phyloP scores from a whole-genome alignment of 2,329 filamentous ascomycete species.

The Rhinocladiella similis region DNA sequence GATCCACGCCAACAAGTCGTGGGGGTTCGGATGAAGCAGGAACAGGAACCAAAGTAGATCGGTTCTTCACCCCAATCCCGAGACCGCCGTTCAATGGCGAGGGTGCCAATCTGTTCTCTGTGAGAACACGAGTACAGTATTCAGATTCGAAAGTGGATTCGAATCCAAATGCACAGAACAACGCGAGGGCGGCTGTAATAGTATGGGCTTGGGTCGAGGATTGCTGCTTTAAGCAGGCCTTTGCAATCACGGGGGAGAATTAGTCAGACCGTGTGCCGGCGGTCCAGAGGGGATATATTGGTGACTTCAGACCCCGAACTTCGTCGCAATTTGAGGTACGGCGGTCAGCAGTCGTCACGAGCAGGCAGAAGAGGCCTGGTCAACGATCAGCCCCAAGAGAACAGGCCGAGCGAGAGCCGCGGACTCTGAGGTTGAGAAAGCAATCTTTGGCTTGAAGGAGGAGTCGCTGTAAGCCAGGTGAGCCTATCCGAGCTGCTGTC shows the following conservation, averaged over 20 bases:
- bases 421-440: not conserved
- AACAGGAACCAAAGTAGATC: no score
- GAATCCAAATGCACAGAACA: conserved; percentile 5
- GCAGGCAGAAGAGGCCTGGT: not conserved
- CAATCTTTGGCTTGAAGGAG: conserved; percentile 5
- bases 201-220: not conserved
- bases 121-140: not conserved
- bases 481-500: not conserved
- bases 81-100: no score
- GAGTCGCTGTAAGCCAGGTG: conserved; percentile 5
- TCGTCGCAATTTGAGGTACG: no score
- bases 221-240: conserved; percentile 14
- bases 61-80: no score
- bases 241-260: not conserved
- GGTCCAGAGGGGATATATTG: not conserved
- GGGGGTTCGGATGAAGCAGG: not conserved
- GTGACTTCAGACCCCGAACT: not conserved
- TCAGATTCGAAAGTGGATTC: conserved; percentile 11
- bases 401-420: not conserved
- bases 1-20: no score
- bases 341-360: not conserved
- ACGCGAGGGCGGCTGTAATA: conserved; percentile 14
- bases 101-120: not conserved
- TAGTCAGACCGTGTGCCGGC: conserved; percentile 7
- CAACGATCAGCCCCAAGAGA: not conserved